Conservation (phyloP, 495 filamentous ascomycete species). For the Penicillium soppii region DNA sequence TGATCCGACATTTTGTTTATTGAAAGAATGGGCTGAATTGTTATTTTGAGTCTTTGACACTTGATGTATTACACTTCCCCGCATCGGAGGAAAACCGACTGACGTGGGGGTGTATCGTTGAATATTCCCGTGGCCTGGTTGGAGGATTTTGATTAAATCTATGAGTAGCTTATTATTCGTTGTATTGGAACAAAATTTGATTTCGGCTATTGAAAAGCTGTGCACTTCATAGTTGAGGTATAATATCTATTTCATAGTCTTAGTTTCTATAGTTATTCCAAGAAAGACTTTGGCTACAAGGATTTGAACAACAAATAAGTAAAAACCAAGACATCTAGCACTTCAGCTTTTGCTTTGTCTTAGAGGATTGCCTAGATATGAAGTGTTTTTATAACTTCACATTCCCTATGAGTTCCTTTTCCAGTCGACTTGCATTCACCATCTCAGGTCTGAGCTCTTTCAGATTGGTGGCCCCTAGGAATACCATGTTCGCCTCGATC, state of each 20-base stretch:
- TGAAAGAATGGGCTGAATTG: neutral
- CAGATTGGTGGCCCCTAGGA: constrained; percentile 30
- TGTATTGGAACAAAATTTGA: neutral
- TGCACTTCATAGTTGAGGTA: too few species aligned
- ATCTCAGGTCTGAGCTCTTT: constrained; percentile 31
- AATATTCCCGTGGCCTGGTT: too few species aligned
- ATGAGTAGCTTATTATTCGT: neutral
- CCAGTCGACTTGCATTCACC: constrained; percentile 36
- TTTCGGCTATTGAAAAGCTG: too few species aligned
- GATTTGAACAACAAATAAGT: too few species aligned
- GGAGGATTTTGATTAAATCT: too few species aligned
- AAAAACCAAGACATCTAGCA: too few species aligned
- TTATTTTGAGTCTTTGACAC: neutral
- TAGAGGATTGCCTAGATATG: too few species aligned
- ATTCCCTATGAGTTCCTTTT: constrained; percentile 33
- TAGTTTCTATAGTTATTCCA: too few species aligned
- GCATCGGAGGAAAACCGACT: constrained; percentile 10
- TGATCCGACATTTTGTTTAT: constrained; percentile 21
- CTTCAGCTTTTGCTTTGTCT: too few species aligned
- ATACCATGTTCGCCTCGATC: constrained; percentile 41
- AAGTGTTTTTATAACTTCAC: constrained; percentile 38
- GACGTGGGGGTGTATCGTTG: constrained; percentile 2
- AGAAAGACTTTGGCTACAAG: too few species aligned
- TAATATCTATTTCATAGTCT: too few species aligned
- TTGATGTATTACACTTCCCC: too few species aligned